Evolutionary conservation across 306 rosid species (phyloP), one percentile per base, ranked within the genome.

Genomic region (Sindora glabra): DNA sequence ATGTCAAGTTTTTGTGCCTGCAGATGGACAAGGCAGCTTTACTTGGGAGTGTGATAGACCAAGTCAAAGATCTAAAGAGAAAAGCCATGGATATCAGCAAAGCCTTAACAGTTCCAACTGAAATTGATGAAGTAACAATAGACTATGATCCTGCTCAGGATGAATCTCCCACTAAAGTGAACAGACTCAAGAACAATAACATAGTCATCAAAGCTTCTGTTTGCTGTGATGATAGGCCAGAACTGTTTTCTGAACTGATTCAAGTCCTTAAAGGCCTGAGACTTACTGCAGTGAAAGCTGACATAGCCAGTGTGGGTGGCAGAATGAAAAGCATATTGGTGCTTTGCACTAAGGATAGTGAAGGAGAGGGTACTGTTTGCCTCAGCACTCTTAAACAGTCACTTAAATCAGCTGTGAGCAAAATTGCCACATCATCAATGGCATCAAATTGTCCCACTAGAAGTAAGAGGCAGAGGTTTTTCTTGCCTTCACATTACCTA

Each of bases 1-100:
- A 52, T 18, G 59, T 29, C 33, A 27, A 41, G n/a, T 65, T 8
- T 52, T 1, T 72, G 59, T 57, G 72, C 15, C 49, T 75, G 67
- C 72, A 94, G 97, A 89, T 94, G 99, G 97, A 94, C 83, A 94
- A 89, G 57, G 99, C 99, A 52, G 95, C 99, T 38, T 74, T 94
- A 26, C 62, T 94, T 42, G 97, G 99, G 49, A 86, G 95, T 22
- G 99, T 79, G 68, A 89, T 94, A 36, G 95, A 94, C 8, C 89
- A 82, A 6, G 97, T 94, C 10, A 94, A 89, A 51, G 97, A 94
- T 47, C 95, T 94, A 22, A 94, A 86, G 77, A 11, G 86, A 82
- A 89, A 82, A 75, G 97, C 99, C 21, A 73, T 42, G 76, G 95
- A 94, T 59, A 73, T 79, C 1, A 78, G 84, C 70, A 79, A 74